These are phyloP conservation scores for Ogataea ramenticola DNA, from an alignment of 805 yeast genomes.

Conservation along the genomic window DNA sequence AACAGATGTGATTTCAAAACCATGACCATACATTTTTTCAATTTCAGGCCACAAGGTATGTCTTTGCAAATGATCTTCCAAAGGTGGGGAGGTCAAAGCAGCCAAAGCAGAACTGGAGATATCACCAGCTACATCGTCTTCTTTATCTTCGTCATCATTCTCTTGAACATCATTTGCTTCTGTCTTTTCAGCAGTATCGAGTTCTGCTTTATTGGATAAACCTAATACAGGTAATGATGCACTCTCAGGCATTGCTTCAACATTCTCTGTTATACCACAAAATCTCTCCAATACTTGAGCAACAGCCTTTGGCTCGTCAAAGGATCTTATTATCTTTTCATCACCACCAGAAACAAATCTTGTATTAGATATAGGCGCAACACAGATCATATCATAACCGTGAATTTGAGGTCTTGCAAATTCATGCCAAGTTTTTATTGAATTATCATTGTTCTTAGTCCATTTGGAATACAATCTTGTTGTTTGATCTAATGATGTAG, in stretches of 20 bases:
- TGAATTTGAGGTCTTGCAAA: slow-evolving; percentile 97
- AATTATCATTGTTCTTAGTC: slow-evolving; percentile 28
- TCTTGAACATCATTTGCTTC: slow-evolving; percentile 32
- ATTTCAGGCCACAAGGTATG: slow-evolving; percentile 92
- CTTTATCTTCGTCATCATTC: slow-evolving; percentile 35
- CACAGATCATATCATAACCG: slow-evolving; percentile 92
- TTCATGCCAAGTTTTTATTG: slow-evolving; percentile 64
- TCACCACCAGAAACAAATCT: slow-evolving; percentile 91
- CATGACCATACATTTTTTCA: slow-evolving; percentile 95
- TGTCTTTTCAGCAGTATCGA: slow-evolving; percentile 34
- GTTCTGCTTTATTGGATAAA: slow-evolving; percentile 77
- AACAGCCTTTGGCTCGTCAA: slow-evolving; percentile 80
- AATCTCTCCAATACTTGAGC: slow-evolving; percentile 51
- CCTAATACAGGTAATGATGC: slow-evolving; percentile 94
- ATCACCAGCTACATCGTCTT: slow-evolving; percentile 28
- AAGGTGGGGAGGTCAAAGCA: slow-evolving; percentile 54
- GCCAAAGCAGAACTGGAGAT: slow-evolving; percentile 41
- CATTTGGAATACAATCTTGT: slow-evolving; percentile 75
- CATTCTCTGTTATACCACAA: slow-evolving; percentile 33
- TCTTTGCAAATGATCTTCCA: slow-evolving; percentile 87
- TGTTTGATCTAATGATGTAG: slow-evolving; percentile 90
- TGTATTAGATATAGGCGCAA: slow-evolving; percentile 50
- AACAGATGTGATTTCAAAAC: slow-evolving; percentile 82
- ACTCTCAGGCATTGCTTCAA: slow-evolving; percentile 53
- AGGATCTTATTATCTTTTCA: slow-evolving; percentile 84